These are phyloP conservation scores for Pilatotrama ljubarskyi DNA, from an alignment of 768 basidiomycete genomes.

Conservation along the genomic window DNA sequence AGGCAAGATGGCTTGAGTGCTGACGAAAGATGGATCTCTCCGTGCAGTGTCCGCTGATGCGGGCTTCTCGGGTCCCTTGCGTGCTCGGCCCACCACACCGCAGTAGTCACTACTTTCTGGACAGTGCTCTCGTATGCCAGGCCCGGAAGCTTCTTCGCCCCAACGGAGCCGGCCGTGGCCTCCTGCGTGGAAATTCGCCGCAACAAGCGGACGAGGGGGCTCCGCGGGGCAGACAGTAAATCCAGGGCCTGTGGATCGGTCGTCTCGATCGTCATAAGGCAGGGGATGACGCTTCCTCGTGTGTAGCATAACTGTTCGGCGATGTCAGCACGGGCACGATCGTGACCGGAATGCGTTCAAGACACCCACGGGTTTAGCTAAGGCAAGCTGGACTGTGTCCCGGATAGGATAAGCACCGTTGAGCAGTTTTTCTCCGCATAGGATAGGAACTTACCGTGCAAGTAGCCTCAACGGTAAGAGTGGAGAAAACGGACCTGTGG, in stretches of 20 bases:
- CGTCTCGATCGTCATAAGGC: conserved; percentile 17
- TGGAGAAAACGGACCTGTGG: conserved; percentile 25
- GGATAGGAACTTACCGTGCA: conserved; percentile 21
- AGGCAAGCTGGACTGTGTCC: conserved; percentile 19
- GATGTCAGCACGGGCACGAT: not conserved
- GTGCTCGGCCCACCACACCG: conserved; percentile 17
- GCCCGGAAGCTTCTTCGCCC: not conserved
- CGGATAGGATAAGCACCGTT: not conserved
- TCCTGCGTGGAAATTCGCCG: conserved; percentile 12
- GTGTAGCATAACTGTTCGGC: conserved; percentile 24
- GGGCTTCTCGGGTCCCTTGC: not conserved
- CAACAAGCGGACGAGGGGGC: conserved; percentile 20
- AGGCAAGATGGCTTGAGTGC: conserved; percentile 19
- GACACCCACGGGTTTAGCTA: conserved; percentile 20
- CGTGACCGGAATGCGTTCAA: not conserved
- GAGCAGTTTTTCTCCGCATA: not conserved
- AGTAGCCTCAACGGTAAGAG: conserved; percentile 17
- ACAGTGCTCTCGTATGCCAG: conserved; percentile 14
- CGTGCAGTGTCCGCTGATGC: conserved; percentile 13
- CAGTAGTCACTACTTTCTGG: conserved; percentile 13
- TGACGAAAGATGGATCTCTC: conserved; percentile 23
- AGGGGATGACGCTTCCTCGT: conserved; percentile 25
- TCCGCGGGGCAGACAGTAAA: conserved; percentile 22
- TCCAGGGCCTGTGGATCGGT: conserved; percentile 26
- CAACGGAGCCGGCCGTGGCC: not conserved